Evolutionary conservation across 2,329 filamentous ascomycete genomes (phyloP), one percentile per base, ranked within the genome.

Genomic region (Penicillium sclerotigenum): DNA sequence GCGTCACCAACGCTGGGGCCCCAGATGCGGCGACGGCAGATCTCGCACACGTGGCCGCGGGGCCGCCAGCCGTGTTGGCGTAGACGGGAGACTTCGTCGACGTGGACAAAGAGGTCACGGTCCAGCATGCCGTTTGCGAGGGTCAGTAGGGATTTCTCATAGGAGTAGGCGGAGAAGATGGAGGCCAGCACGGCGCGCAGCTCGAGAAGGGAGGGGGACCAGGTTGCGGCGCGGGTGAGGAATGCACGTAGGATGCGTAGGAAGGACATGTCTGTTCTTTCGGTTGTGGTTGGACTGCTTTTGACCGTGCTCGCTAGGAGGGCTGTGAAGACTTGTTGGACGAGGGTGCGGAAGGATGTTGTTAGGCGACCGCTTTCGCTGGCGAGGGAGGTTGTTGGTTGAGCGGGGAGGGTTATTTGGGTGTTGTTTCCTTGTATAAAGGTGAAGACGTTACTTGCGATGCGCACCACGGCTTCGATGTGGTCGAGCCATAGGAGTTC

Each of bases 91-190:
- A 91, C 87, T 63, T 89, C 83, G 41, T 86, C 80, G 34, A 99
- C 90, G 61, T 90, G 88, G 38, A 88, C 83, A 67, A 97, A 99
- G 6, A 96, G 81, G 66, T 94, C 94, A 63, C 91, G 87, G 60
- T 96, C 92, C 0, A 99, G 80, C 54, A 99, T 85, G 4, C 88
- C 83, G 70, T 93, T 96, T 0, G 94, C 91, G 3, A 99, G 83
- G 1, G 83, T 81, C 20, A 99, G 81, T 16, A 99, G 89, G 0
- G 89, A 92, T 71, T 93, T 90, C 73, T 99, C 94, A 70, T 97
- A 97, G 0, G 91, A 88, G 71, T 99, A 99, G 0, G 94, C 93
- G 0, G 93, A 87, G 75, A 99, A 97, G 53, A 99, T 93, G 13
- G 92, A 94, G 1, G 85, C 80, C 2, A 99, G 82, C 0, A 97